These are phyloP conservation scores for Chrysoporthe cubensis DNA, from an alignment of 2,329 filamentous ascomycete species.

Conservation along the genomic window DNA sequence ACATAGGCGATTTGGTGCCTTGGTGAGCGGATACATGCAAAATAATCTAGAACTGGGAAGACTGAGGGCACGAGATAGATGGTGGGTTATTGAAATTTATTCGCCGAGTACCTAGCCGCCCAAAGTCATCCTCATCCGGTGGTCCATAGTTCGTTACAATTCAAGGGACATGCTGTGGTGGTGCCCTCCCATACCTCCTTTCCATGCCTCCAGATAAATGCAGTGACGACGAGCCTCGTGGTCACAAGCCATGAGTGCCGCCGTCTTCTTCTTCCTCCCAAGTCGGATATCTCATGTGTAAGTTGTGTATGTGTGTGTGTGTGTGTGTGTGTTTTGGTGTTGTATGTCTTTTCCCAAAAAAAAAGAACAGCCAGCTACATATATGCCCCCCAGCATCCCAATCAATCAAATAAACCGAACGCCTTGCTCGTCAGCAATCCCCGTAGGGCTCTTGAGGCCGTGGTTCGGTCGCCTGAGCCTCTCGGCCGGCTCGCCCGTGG, in stretches of 20 bases:
- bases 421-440: conserved; percentile 40
- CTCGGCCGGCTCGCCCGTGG: conserved; percentile 19
- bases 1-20: too few relatives aligned
- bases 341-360: not conserved
- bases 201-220: too few relatives aligned
- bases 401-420: conserved; percentile 41
- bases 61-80: too few relatives aligned
- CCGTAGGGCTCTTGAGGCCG: conserved; percentile 31
- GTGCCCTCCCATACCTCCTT: not conserved
- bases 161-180: not conserved
- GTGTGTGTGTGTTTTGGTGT: not conserved
- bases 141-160: too few relatives aligned
- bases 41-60: too few relatives aligned
- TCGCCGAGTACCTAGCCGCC: too few relatives aligned
- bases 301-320: not conserved
- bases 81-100: too few relatives aligned
- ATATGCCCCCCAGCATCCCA: not conserved
- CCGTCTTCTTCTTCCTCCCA: not conserved
- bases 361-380: not conserved
- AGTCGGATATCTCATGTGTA: not conserved
- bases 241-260: not conserved
- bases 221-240: not conserved
- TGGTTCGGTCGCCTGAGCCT: conserved; percentile 28
- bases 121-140: too few relatives aligned
- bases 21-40: too few relatives aligned